Evolutionary conservation across 768 basidiomycete species (phyloP), one percentile per base, ranked within the genome.

Genomic region (Amanita inopinata): DNA sequence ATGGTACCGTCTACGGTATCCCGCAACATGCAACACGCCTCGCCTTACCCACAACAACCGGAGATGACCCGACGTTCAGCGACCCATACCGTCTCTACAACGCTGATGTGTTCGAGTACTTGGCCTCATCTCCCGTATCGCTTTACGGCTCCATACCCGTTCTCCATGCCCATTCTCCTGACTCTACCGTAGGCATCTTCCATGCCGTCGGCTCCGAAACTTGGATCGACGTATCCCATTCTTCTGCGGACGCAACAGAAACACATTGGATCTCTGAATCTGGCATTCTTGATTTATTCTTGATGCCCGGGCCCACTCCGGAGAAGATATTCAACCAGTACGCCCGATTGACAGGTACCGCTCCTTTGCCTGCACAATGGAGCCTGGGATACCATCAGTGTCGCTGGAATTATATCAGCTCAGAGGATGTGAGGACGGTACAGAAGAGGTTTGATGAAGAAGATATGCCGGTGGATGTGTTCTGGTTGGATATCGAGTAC

Each of bases 241-340:
- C 78, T 3, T 64, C 73, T 2, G 65, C 70, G 7, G 76, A 69
- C 48, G 83, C 85, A 5, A 85, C 87, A 0, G 71, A 83, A 49
- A 92, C 94, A 0, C 96, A 98, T 57, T 99, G 94, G 96, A 80
- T 97, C 49, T 91, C 93, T 5, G 96, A 99, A 61, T 91, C 90
- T 3, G 96, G 96, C 33, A 92, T 98, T 47, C 73, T 99, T 40
- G 94, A 99, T 59, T 59, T 96, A 7, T 89, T 98, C 65, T 68
- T 99, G 51, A 76, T 97, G 43, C 91, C 96, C 3, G 96, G 96
- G 4, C 92, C 94, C 1, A 80, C 82, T 0, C 80, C 90, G 7
- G 65, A 73, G 5, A 80, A 86, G 2, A 68, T 97, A 23, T 92
- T 97, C 61, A 71, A 67, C 34, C 90, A 97, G 57, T 97, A 94